phyloP scores from a whole-genome alignment of 805 yeast species.

The Jamesozyma rosinii region DNA sequence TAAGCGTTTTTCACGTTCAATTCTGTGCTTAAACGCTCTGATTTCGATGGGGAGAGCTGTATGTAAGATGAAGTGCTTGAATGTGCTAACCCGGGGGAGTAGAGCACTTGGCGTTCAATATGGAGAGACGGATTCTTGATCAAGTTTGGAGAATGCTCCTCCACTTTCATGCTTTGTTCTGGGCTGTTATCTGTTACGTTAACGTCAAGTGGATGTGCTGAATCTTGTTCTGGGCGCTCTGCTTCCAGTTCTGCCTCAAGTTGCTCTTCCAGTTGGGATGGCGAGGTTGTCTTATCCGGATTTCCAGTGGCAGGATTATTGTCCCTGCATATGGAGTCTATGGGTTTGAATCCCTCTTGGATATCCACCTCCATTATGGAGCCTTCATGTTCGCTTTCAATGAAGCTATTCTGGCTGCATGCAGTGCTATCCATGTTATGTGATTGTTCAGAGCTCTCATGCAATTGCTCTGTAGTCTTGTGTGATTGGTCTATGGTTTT shows the following conservation, averaged over 20 bases:
- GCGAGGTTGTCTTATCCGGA: background rate
- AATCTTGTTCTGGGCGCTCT: background rate
- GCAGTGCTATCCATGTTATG: no score
- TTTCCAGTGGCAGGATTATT: background rate
- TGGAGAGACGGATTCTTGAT: background rate
- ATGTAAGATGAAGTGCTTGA: conserved; percentile 4
- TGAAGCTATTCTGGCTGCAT: background rate
- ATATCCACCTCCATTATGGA: background rate
- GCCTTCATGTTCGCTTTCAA: background rate
- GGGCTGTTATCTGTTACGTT: background rate
- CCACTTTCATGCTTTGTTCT: background rate
- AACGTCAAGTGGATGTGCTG: background rate
- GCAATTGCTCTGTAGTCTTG: no score
- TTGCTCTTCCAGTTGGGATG: background rate
- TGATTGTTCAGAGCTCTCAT: no score
- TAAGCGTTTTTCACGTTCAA: conserved; percentile 25
- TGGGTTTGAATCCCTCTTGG: background rate
- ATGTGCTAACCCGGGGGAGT: conserved; percentile 4
- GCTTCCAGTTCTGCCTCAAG: background rate
- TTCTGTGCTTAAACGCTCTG: conserved; percentile 12
- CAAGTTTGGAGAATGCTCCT: background rate
- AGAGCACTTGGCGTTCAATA: background rate
- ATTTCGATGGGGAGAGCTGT: conserved; percentile 23
- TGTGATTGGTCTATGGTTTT: no score
- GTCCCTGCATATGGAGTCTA: background rate